Conservation (phyloP, 148 eudicot species). For the Polygonum maritimum region DNA sequence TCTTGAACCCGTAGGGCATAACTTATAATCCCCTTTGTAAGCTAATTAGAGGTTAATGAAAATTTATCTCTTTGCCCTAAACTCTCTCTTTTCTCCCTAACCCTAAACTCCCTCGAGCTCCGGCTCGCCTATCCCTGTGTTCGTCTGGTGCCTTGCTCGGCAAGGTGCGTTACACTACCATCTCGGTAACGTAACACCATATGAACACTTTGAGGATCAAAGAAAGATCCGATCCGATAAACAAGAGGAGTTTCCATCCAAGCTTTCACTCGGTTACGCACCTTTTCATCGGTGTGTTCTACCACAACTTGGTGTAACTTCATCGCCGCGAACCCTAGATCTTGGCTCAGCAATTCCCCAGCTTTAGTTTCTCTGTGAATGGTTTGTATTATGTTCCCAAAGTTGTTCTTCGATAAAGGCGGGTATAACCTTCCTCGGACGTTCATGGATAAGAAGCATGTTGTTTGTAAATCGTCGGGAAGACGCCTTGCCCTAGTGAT, state of each 20-base stretch:
- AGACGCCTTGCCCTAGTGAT: constrained; percentile 18
- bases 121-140: too few relatives aligned
- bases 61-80: too few relatives aligned
- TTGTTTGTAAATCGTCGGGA: background rate
- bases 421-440: constrained; percentile 21
- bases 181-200: too few relatives aligned
- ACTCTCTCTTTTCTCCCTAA: too few relatives aligned
- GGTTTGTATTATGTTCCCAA: constrained; percentile 14
- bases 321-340: constrained; percentile 18
- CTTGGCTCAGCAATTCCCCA: constrained; percentile 7
- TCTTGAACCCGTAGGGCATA: too few relatives aligned
- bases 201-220: background rate
- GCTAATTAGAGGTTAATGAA: too few relatives aligned
- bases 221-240: background rate
- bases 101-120: too few relatives aligned
- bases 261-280: background rate
- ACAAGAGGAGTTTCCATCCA: constrained; percentile 10
- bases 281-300: constrained; percentile 8
- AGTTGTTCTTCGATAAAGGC: constrained; percentile 16
- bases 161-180: too few relatives aligned
- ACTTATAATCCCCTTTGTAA: too few relatives aligned
- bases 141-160: too few relatives aligned
- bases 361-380: background rate
- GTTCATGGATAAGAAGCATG: constrained; percentile 11
- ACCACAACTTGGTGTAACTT: constrained; percentile 12